Percentiles rank a stretch among this genome's conserved stretches.
Evolutionary conservation across 2,329 filamentous ascomycete species (phyloP).

Genomic region (Fusarium temperatum): DNA sequence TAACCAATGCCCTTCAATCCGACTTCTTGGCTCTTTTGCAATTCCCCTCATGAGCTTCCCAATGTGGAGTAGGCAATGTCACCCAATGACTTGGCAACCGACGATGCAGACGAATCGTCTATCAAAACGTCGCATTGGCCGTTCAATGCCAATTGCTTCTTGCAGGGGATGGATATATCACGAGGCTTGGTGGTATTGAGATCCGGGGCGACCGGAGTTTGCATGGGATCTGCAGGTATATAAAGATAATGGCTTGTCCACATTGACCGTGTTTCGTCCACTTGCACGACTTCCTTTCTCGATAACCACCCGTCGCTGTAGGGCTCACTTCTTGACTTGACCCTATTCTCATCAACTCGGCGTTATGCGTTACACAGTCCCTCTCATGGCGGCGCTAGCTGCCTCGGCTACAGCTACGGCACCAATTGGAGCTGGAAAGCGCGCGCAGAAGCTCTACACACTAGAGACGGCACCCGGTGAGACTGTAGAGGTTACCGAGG

Average conservation of each 20-base stretch:
- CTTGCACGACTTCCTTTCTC: fast-evolving
- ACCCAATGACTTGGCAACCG: conserved; percentile 11
- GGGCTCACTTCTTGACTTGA: not conserved
- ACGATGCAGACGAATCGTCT: not conserved
- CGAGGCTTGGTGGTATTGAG: not conserved
- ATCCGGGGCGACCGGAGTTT: not conserved
- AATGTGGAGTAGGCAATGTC: conserved; percentile 1
- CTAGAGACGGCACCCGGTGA: conserved; percentile 12
- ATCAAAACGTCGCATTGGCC: not conserved
- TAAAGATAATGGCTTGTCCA: fast-evolving
- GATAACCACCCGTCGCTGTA: fast-evolving
- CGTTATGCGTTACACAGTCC: conserved; percentile 23
- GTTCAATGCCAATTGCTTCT: not conserved
- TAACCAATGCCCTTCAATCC: not conserved
- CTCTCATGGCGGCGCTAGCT: conserved; percentile 21
- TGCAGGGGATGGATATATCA: not conserved
- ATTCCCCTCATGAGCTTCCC: conserved; percentile 10
- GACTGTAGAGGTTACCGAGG: conserved; percentile 27
- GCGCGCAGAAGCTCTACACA: conserved; percentile 15
- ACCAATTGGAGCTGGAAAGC: not conserved
- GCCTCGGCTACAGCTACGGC: conserved; percentile 9
- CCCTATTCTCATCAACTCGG: fast-evolving
- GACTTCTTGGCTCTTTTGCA: not conserved
- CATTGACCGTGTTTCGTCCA: no score
- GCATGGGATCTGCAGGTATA: not conserved